Conservation (phyloP, 2,329 filamentous ascomycete genomes). For the Penicillium sp. region DNA sequence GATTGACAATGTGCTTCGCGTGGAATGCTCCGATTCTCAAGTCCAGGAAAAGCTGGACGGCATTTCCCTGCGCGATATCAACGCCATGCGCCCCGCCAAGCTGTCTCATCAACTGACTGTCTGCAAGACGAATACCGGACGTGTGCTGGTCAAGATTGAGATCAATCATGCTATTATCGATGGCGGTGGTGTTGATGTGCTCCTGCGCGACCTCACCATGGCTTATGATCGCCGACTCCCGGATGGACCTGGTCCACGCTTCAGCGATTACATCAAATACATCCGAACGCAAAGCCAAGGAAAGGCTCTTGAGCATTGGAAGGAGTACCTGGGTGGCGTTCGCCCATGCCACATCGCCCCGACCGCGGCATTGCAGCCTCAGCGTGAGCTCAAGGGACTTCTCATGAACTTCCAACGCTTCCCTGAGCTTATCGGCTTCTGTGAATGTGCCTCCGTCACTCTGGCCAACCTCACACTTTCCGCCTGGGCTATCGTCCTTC, state of each 20-base stretch:
- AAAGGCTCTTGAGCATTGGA: conserved; percentile 33
- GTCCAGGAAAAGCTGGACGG: conserved; percentile 25
- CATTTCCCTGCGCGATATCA: conserved; percentile 26
- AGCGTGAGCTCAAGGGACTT: conserved; percentile 22
- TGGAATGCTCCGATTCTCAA: conserved; percentile 28
- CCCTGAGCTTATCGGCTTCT: conserved; percentile 29
- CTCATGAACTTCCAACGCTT: conserved; percentile 30
- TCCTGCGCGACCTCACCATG: conserved; percentile 29
- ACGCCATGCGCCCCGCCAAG: conserved; percentile 22
- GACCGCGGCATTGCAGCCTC: conserved; percentile 5
- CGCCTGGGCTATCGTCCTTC: conserved; percentile 38
- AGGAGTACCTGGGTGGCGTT: conserved; percentile 29
- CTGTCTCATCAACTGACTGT: conserved; percentile 34
- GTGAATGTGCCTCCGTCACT: conserved; percentile 28
- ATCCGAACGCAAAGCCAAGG: conserved; percentile 25
- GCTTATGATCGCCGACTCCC: conserved; percentile 31
- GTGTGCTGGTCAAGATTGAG: conserved; percentile 33
- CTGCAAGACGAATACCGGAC: conserved; percentile 28
- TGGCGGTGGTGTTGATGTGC: conserved; percentile 30
- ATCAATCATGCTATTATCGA: conserved; percentile 39
- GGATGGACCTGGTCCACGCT: conserved; percentile 27
- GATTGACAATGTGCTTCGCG: conserved; percentile 21
- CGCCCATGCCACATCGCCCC: conserved; percentile 29
- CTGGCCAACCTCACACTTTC: conserved; percentile 36
- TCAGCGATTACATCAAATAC: conserved; percentile 37